A percentile compares a stretch with the other conserved stretches of the same genome.
phyloP scores from a whole-genome alignment of 2,329 filamentous ascomycete genomes.

The Fusarium albosuccineum region DNA sequence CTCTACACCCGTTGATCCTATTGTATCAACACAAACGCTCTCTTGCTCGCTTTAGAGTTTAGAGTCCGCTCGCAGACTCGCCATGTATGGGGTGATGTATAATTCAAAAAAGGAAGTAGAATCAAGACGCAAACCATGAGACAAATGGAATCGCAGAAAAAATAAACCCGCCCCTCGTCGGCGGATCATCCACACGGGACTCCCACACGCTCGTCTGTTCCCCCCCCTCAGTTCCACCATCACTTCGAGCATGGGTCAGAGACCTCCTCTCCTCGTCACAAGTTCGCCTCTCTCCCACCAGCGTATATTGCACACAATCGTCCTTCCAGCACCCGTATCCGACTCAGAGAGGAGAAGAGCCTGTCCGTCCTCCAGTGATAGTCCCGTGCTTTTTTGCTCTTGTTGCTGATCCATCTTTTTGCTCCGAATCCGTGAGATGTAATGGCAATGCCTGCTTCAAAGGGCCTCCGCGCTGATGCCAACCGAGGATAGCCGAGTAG shows the following conservation, averaged over 20 bases:
- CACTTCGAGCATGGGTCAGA: constrained; percentile 21
- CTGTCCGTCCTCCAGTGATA: constrained; percentile 38
- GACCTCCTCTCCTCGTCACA: constrained; percentile 7
- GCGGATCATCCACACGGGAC: constrained; percentile 40
- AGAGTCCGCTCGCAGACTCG: constrained; percentile 52
- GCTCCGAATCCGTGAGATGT: constrained; percentile 51
- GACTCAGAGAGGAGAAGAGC: constrained; percentile 41
- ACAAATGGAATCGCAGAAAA: constrained; percentile 49
- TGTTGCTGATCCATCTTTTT: constrained; percentile 47
- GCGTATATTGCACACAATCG: constrained; percentile 30
- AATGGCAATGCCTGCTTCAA: constrained; percentile 48
- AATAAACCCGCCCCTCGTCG: constrained; percentile 33
- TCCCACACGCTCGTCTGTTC: constrained; percentile 12
- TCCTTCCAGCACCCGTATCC: constrained; percentile 28
- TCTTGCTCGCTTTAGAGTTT: constrained; percentile 47
- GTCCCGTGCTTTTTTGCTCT: constrained; percentile 40
- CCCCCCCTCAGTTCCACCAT: constrained; percentile 27
- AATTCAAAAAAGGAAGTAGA: constrained; percentile 48
- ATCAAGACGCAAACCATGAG: constrained; percentile 43
- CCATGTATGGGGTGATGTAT: constrained; percentile 51
- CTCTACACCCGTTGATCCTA: constrained; percentile 47
- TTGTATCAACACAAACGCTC: constrained; percentile 49
- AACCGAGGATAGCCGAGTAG: constrained; percentile 35
- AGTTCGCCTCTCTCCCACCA: constrained; percentile 24
- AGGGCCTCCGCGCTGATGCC: constrained; percentile 32